Evolutionary conservation across 2,329 filamentous ascomycete species (phyloP).

Genomic region (Leptodontidium sp.): DNA sequence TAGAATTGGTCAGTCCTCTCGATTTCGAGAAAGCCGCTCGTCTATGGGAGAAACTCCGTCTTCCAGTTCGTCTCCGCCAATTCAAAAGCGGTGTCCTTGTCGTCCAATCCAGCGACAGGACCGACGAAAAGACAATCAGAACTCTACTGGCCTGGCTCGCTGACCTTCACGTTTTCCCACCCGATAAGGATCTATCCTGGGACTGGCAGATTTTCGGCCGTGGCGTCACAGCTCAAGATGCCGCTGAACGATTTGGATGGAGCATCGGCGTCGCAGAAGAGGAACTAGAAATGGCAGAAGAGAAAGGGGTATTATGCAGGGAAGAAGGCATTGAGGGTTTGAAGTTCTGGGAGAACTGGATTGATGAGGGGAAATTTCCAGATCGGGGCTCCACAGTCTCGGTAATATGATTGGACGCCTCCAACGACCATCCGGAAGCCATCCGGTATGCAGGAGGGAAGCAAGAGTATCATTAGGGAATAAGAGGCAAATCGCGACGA

Average conservation of each 20-base stretch:
- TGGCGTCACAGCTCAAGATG: conserved; percentile 89
- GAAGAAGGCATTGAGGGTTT: conserved; percentile 92
- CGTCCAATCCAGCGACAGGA: conserved; percentile 86
- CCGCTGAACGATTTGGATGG: conserved; percentile 92
- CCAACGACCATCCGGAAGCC: background rate
- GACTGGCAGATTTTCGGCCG: conserved; percentile 81
- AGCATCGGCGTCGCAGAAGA: conserved; percentile 95
- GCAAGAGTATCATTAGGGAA: background rate
- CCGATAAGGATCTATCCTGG: conserved; percentile 72
- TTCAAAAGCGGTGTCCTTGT: conserved; percentile 97
- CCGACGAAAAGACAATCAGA: conserved; percentile 87
- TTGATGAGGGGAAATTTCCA: conserved; percentile 36
- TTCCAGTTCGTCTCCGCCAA: conserved; percentile 85
- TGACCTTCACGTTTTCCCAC: conserved; percentile 72
- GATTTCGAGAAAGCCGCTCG: conserved; percentile 92
- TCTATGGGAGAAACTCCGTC: conserved; percentile 85
- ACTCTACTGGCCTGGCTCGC: conserved; percentile 80
- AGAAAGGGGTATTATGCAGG: conserved; percentile 84
- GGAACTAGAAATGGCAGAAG: conserved; percentile 97
- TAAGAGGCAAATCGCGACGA: background rate
- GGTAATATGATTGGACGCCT: conserved; percentile 19
- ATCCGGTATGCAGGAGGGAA: background rate
- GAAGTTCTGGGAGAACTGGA: conserved; percentile 87
- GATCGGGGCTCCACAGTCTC: conserved; percentile 14
- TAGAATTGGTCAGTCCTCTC: conserved; percentile 89